Evolutionary conservation across 2,329 filamentous ascomycete species (phyloP), one percentile per base, ranked within the genome.

Genomic region (Xylaria sp.): DNA sequence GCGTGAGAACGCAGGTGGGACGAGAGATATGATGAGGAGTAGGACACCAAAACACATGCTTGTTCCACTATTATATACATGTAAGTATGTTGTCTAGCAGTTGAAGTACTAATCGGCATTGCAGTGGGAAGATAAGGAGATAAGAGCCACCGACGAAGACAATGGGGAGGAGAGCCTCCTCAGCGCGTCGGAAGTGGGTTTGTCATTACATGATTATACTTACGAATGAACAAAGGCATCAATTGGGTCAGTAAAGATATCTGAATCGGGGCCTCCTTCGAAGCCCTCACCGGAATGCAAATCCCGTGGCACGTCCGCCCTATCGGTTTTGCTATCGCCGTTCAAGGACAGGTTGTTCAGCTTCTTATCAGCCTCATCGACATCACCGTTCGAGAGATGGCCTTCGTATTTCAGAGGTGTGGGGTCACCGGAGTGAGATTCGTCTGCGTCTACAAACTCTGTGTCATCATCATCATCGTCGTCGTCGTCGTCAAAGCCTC

Each of bases 21-120:
- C 90, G 83, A 98, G 92, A 13, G 94, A 97, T n/a, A 98, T 90
- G 63, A 98, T 85, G 1, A 98, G 85, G 15, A 97, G 86, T 1
- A 98, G 83, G 39, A 97, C 87, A 2, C 96, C 96, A 76, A 94
- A 98, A 80, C 94, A 97, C 80, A 98, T 91, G 77, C 92, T 96
- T 5, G 91, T 89, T 10, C 94, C 95, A 0, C 93, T 94, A 79
- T 62, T 28, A 59, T 48, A 28, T 12, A 59, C 31, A 59, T 52
- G 66, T 70, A 55, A 70, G 68, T 54, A 6, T 37, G 18, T 2
- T 48, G 28, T 65, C 7, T 20, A 31, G 31, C 2, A 8, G 31
- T 48, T 51, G 3, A 23, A 51, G 52, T 41, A 39, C 46, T 3
- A 13, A 18, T 52, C 15, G 28, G 28, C 15, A 50, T 18, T 18